phyloP scores from a whole-genome alignment of 768 basidiomycete genomes.

The Phanerochaete carnosa region DNA sequence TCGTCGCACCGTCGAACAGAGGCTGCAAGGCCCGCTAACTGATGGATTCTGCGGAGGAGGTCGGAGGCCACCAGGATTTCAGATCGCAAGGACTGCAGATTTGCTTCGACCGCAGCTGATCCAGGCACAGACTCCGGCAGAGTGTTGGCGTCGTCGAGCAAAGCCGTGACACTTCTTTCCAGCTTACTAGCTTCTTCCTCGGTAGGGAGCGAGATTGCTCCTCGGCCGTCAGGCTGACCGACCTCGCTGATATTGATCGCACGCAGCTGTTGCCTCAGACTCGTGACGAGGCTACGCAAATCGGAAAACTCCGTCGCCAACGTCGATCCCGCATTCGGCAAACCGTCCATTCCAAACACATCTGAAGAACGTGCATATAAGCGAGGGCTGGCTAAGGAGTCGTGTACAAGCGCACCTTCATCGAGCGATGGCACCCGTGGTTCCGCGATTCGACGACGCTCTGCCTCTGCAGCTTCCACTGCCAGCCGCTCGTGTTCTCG shows the following conservation, averaged over 20 bases:
- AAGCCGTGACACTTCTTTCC: conserved; percentile 39
- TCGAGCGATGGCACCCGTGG: background rate
- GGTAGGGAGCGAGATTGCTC: conserved; percentile 46
- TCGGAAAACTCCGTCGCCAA: conserved; percentile 39
- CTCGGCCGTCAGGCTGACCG: conserved; percentile 38
- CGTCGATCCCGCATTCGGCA: conserved; percentile 28
- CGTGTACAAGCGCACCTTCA: background rate
- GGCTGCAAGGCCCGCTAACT: conserved; percentile 51
- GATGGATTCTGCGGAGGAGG: conserved; percentile 48
- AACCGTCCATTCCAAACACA: conserved; percentile 49
- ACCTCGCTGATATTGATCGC: conserved; percentile 57
- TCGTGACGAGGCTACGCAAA: conserved; percentile 47
- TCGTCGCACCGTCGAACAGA: conserved; percentile 58
- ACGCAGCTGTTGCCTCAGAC: conserved; percentile 56
- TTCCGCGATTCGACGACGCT: background rate
- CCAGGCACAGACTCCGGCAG: conserved; percentile 41
- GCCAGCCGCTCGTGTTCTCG: conserved; percentile 14
- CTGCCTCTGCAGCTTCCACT: conserved; percentile 16
- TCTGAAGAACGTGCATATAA: conserved; percentile 36
- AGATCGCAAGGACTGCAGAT: conserved; percentile 54
- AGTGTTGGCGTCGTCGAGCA: conserved; percentile 42
- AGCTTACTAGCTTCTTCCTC: conserved; percentile 41
- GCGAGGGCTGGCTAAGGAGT: background rate
- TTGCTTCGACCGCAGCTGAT: conserved; percentile 44
- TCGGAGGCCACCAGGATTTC: conserved; percentile 54